A percentile compares a stretch with the other conserved stretches of the same genome.
phyloP scores from a whole-genome alignment of 352 stramenopile species.

The Phytophthora megakarya region DNA sequence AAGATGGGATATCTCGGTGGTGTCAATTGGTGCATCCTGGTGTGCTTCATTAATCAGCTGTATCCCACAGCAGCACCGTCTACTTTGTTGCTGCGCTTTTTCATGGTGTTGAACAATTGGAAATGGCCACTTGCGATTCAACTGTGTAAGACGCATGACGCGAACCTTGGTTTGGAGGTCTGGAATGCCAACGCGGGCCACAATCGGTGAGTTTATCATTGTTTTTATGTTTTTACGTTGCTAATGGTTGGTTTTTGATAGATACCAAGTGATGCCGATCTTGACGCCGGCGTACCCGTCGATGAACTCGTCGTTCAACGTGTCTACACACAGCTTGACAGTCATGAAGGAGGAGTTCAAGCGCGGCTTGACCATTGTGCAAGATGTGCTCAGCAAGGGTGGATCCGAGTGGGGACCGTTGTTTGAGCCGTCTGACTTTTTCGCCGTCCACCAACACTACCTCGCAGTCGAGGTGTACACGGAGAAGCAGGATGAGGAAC shows the following conservation, averaged over 20 bases:
- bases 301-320: constrained; percentile 99
- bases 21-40: constrained; percentile 99
- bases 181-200: constrained; percentile 89
- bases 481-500: constrained; percentile 87
- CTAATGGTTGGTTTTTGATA: constrained; percentile 20
- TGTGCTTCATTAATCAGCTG: constrained; percentile 95
- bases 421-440: constrained; percentile 88
- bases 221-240: constrained; percentile 5
- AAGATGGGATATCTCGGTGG: constrained; percentile 98
- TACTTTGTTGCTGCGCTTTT: constrained; percentile 88
- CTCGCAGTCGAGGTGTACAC: constrained; percentile 92
- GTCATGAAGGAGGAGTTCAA: constrained; percentile 96
- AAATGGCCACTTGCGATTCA: constrained; percentile 92
- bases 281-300: constrained; percentile 98
- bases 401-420: constrained; percentile 79
- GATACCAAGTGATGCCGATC: constrained; percentile 98
- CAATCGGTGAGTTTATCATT: constrained; percentile 53
- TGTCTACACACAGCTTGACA: constrained; percentile 93
- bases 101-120: constrained; percentile 91
- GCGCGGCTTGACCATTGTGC: constrained; percentile 74
- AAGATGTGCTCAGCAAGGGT: constrained; percentile 85
- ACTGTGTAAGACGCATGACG: constrained; percentile 87
- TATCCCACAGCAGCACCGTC: constrained; percentile 87
- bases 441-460: constrained; percentile 90
- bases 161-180: constrained; percentile 86